Base-by-base conservation (phyloP, 148 eudicot species). In the Rhododendron ferrugineum region DNA sequence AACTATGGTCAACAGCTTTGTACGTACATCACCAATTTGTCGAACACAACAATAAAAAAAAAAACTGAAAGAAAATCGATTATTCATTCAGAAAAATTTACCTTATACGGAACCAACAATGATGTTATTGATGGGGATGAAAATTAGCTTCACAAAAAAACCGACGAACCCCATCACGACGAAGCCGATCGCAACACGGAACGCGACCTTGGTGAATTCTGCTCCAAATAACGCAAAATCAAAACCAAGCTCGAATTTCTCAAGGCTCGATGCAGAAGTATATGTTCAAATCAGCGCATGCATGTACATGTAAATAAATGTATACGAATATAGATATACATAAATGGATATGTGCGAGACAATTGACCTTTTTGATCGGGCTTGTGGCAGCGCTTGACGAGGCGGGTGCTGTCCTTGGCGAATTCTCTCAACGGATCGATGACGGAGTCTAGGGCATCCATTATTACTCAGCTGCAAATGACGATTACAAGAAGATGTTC, bases 351-450 rank as follows among this genome's bases (percentile, higher is more conserved):
- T 14, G 68, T 66, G 28, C 3, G 13, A 42, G 7, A 40, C n/a
- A n/a, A 85, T 83, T 8, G 18, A 92, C 95, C 95, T 91, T 93
- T 93, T 42, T 89, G 91, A 89, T 93, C 95, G 86, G 95, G 95
- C 83, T 93, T 93, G 90, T 93, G 95, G 89, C 95, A 93, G 8
- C 93, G 88, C 82, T 92, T 93, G 82, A 93, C 94, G 30, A 93
- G 94, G 37, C 95, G 94, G 85, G 88, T 84, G 85, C 95, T 93
- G 91, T 92, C 94, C 90, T 89, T 93, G 32, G 94, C 86, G 89
- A 93, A 93, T 68, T 91, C 92, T 84, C 95, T 92, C 82, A 93
- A 82, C 13, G 95, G 95, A 87, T 93, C 94, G 86, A 93, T 85
- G 30, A 92, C 93, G 8, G 87, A 72, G 78, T 93, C 94, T 0